These are phyloP conservation scores for Blastobotrys illinoisensis DNA, from an alignment of 1,139 yeast species.

Conservation along the genomic window DNA sequence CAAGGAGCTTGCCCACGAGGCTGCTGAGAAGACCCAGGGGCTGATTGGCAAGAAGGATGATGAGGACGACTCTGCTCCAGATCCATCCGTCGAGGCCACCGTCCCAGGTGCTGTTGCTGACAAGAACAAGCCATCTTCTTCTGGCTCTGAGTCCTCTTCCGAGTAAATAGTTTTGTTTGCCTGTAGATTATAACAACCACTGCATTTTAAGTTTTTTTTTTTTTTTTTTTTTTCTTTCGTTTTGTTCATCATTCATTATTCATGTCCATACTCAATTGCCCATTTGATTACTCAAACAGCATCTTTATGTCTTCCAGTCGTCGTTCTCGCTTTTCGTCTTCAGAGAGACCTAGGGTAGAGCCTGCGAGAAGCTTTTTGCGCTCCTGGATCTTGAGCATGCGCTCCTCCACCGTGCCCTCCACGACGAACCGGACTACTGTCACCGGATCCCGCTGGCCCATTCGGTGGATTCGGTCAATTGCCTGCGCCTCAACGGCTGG, in stretches of 20 bases:
- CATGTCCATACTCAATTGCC: background rate
- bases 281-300: slow-evolving; percentile 48
- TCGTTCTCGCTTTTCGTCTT: slow-evolving; percentile 64
- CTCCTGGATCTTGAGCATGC: slow-evolving; percentile 84
- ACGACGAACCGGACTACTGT: slow-evolving; percentile 76
- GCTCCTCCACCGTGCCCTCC: slow-evolving; percentile 80
- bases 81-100: slow-evolving; percentile 6
- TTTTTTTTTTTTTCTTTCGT: background rate
- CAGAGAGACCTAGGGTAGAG: slow-evolving; percentile 76
- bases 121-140: background rate
- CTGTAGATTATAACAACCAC: background rate
- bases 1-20: background rate
- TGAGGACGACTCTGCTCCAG: slow-evolving; percentile 4
- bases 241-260: background rate
- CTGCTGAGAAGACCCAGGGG: background rate
- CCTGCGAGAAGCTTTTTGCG: slow-evolving; percentile 72
- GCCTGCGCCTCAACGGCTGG: slow-evolving; percentile 94
- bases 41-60: background rate
- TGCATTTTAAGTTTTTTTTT: background rate
- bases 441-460: slow-evolving; percentile 76
- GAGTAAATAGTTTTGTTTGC: background rate
- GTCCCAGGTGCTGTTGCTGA: slow-evolving; percentile 1
- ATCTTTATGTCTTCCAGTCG: slow-evolving; percentile 77
- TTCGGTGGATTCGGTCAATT: slow-evolving; percentile 86
- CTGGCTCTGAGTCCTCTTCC: slow-evolving; percentile 1